phyloP scores from a whole-genome alignment of 768 basidiomycete genomes.

The Rhizopogon vesiculosus region DNA sequence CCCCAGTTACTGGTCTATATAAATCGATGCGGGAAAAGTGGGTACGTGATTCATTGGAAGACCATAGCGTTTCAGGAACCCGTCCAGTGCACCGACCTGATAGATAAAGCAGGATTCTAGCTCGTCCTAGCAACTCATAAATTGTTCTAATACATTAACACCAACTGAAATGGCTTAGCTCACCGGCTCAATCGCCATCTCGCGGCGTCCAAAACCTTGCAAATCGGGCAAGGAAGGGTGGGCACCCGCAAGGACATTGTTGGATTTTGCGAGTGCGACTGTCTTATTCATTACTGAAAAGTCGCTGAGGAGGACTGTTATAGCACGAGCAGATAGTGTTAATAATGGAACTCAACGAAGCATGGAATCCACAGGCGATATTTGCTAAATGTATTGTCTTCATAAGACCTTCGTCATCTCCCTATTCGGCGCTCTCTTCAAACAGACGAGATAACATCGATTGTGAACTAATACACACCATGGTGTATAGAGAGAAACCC shows the following conservation, averaged over 20 bases:
- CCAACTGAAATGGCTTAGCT: conserved; percentile 5
- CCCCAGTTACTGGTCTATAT: background rate
- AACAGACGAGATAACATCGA: background rate
- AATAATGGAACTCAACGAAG: conserved; percentile 34
- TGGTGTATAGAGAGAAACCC: conserved; percentile 48
- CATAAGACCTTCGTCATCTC: conserved; percentile 50
- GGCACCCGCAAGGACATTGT: conserved; percentile 58
- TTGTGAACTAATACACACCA: conserved; percentile 27
- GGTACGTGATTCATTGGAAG: conserved; percentile 54
- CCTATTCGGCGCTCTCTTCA: conserved; percentile 23
- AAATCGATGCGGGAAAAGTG: background rate
- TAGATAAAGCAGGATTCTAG: conserved; percentile 55
- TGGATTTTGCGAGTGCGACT: conserved; percentile 48
- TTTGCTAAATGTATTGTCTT: conserved; percentile 56
- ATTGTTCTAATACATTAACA: background rate
- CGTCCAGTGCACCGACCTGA: conserved; percentile 61
- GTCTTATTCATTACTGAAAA: conserved; percentile 65
- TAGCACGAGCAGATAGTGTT: background rate
- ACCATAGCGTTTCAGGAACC: conserved; percentile 51
- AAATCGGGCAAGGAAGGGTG: conserved; percentile 62
- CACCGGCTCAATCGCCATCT: conserved; percentile 60
- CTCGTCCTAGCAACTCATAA: conserved; percentile 38
- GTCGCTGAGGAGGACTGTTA: conserved; percentile 33
- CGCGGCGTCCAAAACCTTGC: conserved; percentile 62
- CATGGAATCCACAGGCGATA: conserved; percentile 68